Percentiles rank a stretch among this genome's conserved stretches.
Evolutionary conservation across 495 filamentous ascomycete genomes (phyloP).

Genomic region (Jackrogersella multiformis): DNA sequence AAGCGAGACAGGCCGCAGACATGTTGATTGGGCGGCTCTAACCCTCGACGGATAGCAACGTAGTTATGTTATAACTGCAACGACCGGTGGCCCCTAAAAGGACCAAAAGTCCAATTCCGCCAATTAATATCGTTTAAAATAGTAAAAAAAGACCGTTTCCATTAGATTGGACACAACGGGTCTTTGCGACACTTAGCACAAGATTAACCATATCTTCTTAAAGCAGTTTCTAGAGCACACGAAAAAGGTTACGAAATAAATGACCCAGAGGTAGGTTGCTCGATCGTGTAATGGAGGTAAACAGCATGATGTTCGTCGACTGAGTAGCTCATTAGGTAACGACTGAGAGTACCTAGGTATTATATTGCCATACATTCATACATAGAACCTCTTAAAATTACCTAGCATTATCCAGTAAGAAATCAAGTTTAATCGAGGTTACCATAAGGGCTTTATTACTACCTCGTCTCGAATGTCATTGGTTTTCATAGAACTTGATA

Average conservation of each 20-base stretch:
- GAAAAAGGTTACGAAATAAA: too few species aligned
- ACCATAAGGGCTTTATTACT: background rate
- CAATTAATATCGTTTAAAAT: background rate
- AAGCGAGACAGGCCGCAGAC: too few species aligned
- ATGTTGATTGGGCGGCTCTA: background rate
- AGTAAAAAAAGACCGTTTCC: background rate
- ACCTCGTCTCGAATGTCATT: background rate
- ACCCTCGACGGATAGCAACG: conserved; percentile 3
- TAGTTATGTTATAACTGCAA: too few species aligned
- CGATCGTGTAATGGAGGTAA: too few species aligned
- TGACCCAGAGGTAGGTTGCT: too few species aligned
- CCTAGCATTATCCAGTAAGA: too few species aligned
- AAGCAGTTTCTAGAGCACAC: background rate
- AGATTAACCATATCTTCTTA: background rate
- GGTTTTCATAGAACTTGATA: background rate
- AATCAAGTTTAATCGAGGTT: too few species aligned
- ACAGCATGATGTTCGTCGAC: too few species aligned
- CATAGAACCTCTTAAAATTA: too few species aligned
- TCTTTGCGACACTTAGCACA: background rate
- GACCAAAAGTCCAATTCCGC: background rate
- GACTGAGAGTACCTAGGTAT: too few species aligned
- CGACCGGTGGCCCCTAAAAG: background rate
- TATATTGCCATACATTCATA: too few species aligned
- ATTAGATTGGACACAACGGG: background rate
- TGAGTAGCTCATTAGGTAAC: too few species aligned